These are phyloP conservation scores for Paramecium caudatum DNA, from an alignment of 73 alveolate species.

Conservation along the genomic window DNA sequence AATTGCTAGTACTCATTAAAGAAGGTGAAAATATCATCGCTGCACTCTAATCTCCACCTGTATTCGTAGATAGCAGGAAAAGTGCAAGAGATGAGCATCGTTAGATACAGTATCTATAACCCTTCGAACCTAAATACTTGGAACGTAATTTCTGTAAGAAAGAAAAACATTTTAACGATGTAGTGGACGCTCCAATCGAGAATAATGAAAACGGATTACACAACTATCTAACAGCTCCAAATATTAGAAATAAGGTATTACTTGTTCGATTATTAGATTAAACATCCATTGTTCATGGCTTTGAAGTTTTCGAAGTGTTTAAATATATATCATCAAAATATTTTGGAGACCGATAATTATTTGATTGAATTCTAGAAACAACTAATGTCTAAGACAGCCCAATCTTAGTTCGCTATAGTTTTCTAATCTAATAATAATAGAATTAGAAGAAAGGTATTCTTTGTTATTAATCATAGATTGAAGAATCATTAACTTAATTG, in stretches of 20 bases:
- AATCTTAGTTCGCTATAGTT: slow-evolving; percentile 5
- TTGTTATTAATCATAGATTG: not conserved
- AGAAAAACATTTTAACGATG: slow-evolving; percentile 74
- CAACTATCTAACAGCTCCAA: slow-evolving; percentile 76
- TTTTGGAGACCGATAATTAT: slow-evolving; percentile 28
- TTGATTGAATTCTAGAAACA: slow-evolving; percentile 26
- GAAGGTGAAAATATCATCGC: slow-evolving; percentile 56
- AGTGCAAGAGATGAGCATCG: slow-evolving; percentile 76
- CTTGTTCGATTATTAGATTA: not conserved
- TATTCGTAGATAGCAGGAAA: slow-evolving; percentile 74
- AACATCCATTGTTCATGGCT: slow-evolving; percentile 76
- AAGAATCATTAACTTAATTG: slow-evolving; percentile 15
- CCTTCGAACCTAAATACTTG: slow-evolving; percentile 69
- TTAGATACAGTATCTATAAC: slow-evolving; percentile 59
- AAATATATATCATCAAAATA: slow-evolving; percentile 43
- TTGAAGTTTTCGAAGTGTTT: slow-evolving; percentile 73
- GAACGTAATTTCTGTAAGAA: slow-evolving; percentile 71
- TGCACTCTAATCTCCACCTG: slow-evolving; percentile 53
- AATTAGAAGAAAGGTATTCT: slow-evolving; percentile 34
- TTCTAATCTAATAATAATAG: slow-evolving; percentile 40
- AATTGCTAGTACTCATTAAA: slow-evolving; percentile 9
- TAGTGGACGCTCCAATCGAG: slow-evolving; percentile 63
- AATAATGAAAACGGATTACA: slow-evolving; percentile 70
- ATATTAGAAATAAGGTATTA: slow-evolving; percentile 74
- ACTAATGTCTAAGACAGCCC: not conserved